Percentiles rank a stretch among this genome's conserved stretches.
phyloP scores from a whole-genome alignment of 75 land plant species.

The Cunninghamia lanceolata region DNA sequence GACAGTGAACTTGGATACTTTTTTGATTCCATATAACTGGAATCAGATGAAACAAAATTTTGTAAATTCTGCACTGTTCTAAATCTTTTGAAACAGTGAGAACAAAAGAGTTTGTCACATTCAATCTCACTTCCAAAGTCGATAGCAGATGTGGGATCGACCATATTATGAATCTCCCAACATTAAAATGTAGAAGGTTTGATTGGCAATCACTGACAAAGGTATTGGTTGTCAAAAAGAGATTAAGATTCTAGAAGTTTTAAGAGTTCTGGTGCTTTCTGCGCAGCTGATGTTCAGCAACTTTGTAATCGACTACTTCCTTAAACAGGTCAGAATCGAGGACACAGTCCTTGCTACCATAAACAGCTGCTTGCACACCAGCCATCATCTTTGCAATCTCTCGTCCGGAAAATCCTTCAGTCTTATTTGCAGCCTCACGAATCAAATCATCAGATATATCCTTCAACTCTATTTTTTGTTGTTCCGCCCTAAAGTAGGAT shows the following conservation, averaged over 20 bases:
- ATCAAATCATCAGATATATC: slow-evolving; percentile 79
- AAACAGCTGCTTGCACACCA: slow-evolving; percentile 88
- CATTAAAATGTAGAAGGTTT: neutral
- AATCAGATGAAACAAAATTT: neutral
- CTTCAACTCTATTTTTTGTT: slow-evolving; percentile 63
- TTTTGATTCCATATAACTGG: neutral
- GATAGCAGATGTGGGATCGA: neutral
- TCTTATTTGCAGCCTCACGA: slow-evolving; percentile 75
- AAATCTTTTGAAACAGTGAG: neutral
- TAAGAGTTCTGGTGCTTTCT: slow-evolving; percentile 16
- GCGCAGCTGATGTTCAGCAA: slow-evolving; percentile 70
- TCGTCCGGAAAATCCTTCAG: slow-evolving; percentile 95
- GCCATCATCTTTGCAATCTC: slow-evolving; percentile 97
- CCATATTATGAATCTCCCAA: neutral
- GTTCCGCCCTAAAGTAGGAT: slow-evolving; percentile 39
- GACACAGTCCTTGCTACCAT: slow-evolving; percentile 73
- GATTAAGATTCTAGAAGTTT: neutral
- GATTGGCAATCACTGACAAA: neutral
- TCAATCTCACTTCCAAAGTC: neutral
- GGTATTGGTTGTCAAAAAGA: neutral
- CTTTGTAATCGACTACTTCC: slow-evolving; percentile 89
- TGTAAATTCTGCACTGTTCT: neutral
- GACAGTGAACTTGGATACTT: neutral
- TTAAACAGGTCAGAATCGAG: slow-evolving; percentile 65
- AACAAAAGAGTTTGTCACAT: neutral